Percentiles rank a stretch among this genome's conserved stretches.
Conservation (phyloP, 2,329 filamentous ascomycete genomes). For the Fusarium piperis region DNA sequence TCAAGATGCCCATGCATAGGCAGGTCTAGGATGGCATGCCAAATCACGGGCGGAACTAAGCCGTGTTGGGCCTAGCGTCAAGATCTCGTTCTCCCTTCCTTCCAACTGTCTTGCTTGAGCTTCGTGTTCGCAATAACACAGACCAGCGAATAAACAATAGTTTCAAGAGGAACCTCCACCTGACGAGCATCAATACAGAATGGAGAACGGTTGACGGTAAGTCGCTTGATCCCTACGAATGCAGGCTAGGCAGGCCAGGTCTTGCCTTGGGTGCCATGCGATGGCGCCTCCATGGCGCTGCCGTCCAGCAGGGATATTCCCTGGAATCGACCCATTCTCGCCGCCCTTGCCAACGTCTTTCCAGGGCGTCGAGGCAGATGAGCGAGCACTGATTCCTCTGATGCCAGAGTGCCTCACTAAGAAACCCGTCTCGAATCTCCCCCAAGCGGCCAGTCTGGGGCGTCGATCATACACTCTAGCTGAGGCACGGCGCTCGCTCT, state of each 20-base stretch:
- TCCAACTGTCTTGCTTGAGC: constrained; percentile 4
- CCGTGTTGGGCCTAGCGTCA: constrained; percentile 18
- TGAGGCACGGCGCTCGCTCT: constrained; percentile 36
- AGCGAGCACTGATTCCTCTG: constrained; percentile 39
- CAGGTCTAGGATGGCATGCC: constrained; percentile 12
- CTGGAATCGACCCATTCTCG: constrained; percentile 30
- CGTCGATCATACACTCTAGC: constrained; percentile 44
- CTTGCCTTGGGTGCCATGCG: constrained; percentile 28
- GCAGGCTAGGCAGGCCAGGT: not conserved
- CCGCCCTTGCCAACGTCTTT: constrained; percentile 8
- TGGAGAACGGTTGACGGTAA: constrained; percentile 24
- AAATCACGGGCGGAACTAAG: constrained; percentile 33
- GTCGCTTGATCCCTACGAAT: constrained; percentile 17
- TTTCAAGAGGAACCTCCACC: constrained; percentile 25
- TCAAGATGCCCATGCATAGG: constrained; percentile 17
- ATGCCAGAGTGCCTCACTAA: constrained; percentile 35
- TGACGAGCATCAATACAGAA: not conserved
- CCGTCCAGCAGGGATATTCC: constrained; percentile 22
- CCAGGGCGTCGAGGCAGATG: constrained; percentile 7
- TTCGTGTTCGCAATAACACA: constrained; percentile 8
- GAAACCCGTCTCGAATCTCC: constrained; percentile 32
- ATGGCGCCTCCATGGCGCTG: not conserved
- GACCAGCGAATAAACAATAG: constrained; percentile 30
- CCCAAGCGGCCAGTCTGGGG: constrained; percentile 28
- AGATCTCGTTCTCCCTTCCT: constrained; percentile 28